Base-by-base conservation (phyloP, 139 green algal genomes). In the Coelastrella sp. region DNA sequence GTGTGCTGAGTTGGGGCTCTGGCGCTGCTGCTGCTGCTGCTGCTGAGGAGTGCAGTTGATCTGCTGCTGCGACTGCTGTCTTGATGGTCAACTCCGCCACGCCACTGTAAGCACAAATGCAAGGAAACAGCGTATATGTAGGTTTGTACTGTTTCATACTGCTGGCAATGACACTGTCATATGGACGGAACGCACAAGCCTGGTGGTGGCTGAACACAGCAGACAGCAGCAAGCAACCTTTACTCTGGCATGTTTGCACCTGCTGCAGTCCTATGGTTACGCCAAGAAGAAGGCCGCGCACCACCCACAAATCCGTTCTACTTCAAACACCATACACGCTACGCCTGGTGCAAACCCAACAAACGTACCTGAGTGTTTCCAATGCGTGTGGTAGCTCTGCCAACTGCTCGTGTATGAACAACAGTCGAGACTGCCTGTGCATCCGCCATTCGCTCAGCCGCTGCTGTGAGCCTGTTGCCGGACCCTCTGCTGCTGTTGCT, bases 391-490 rank as follows among this genome's bases (percentile, higher is more conserved):
- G 68, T 68, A 91, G 71, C 47, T 83, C 80, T 56, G 57, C 59
- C 14, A 91, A 57, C 58, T 79, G 64, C 80, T 84, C 56, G 16
- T 88, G 88, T 14, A 88, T 57, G 20, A 66, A 23, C 80, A 91
- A 71, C 80, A 91, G 80, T 17, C 56, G 61, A 22, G 66, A 23
- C 71, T 88, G 88, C 58, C 88, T 64, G 47, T 61, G 65, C 73
- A 65, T 58, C 20, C 88, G 17, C 88, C 88, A 91, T 59, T 91
- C 32, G 4, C 56, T 20, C 68, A 91, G 88, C 88, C 71, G 80
- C 88, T 74, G 61, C 22, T 65, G 17, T 56, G 16, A 19, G 17
- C 8, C 86, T 59, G 17, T 54, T 54, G 56, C 14, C 56, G 68
- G 79, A n/a, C 20, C 59, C 19, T 22, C 74, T 19, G 19, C 75